phyloP scores from a whole-genome alignment of 208 protist species.

The Kentomonas sorsogonicus region DNA sequence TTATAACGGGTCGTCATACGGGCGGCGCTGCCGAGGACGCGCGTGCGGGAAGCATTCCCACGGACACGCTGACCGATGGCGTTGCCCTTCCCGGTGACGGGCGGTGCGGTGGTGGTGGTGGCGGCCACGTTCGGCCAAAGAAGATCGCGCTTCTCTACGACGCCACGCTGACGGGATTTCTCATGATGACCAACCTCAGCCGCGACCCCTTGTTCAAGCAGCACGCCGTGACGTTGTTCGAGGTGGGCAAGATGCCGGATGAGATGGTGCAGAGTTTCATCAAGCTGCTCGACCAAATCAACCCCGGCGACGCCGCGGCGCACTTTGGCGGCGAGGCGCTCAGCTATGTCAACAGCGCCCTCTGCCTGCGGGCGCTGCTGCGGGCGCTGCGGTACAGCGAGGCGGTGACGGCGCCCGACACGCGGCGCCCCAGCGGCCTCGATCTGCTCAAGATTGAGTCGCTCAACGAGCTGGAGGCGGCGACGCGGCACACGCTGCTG shows the following conservation, averaged over 20 bases:
- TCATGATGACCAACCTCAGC: conserved; percentile 97
- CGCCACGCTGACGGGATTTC: conserved; percentile 92
- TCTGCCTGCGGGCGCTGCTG: conserved; percentile 69
- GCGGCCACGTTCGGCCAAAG: not conserved
- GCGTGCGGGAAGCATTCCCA: too few relatives aligned
- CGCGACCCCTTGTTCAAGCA: conserved; percentile 78
- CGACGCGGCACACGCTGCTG: conserved; percentile 79
- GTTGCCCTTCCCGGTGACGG: not conserved
- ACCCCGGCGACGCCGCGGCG: conserved; percentile 22
- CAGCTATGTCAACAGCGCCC: conserved; percentile 81
- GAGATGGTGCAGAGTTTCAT: conserved; percentile 78
- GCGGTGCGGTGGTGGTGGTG: not conserved
- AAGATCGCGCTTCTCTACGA: conserved; percentile 92
- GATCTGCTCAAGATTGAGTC: conserved; percentile 57
- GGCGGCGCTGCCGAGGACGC: not conserved
- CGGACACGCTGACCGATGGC: not conserved
- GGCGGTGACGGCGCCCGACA: conserved; percentile 1
- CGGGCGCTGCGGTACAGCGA: conserved; percentile 23
- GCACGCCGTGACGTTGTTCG: conserved; percentile 89
- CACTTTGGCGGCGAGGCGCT: conserved; percentile 75
- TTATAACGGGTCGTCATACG: not conserved
- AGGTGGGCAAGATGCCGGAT: conserved; percentile 82
- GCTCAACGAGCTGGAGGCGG: conserved; percentile 86
- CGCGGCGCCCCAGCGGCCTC: too few relatives aligned
- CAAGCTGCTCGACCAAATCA: conserved; percentile 53